Base-by-base conservation (phyloP, 2,329 filamentous ascomycete species). In the Periconia sp. region DNA sequence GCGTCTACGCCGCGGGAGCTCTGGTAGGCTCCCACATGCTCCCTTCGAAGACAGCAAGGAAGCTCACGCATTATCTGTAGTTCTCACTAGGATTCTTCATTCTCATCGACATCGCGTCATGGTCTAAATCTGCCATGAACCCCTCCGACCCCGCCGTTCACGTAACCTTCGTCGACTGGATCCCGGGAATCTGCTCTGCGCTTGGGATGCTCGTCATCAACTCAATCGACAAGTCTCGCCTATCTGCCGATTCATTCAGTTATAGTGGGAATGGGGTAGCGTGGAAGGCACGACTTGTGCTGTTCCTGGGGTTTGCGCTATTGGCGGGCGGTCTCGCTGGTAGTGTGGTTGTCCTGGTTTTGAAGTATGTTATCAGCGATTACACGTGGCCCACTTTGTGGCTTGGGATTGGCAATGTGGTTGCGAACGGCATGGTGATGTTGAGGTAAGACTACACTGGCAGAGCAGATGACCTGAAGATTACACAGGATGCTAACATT, bases 131-230 rank as follows among this genome's bases (percentile, higher is more conserved):
- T 45, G 59, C 74, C 40, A 77, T 76, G 60, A 87, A 87, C 66
- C 81, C 79, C 50, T 81, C 81, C 36, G 68, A 77, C 46, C 66
- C 66, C 11, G 23, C 59, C 39, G 77, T 84, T 15, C 82, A 87
- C 69, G 78, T 87, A 62, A 86, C 80, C 66, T 87, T 87, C 68
- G 78, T 87, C 54, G 84, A 88, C 73, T 88, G 84, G 84, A 84
- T 88, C 55, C 85, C 84, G 3, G 79, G 80, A 47, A 87, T 88
- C 70, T 87, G 85, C 75, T 85, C 81, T 30, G 77, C 81, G 47
- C 76, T 87, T 22, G 84, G 84, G 47, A 87, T 87, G 84, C 77
- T 87, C 36, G 82, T 87, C 56, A 87, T 87, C 75, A 87, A 87
- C 69, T 83, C 78, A 49, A 87, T 88, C 60, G 84, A 88, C 61